phyloP scores from a whole-genome alignment of 2,329 filamentous ascomycete species.

The Diaporthe citrichinensis region DNA sequence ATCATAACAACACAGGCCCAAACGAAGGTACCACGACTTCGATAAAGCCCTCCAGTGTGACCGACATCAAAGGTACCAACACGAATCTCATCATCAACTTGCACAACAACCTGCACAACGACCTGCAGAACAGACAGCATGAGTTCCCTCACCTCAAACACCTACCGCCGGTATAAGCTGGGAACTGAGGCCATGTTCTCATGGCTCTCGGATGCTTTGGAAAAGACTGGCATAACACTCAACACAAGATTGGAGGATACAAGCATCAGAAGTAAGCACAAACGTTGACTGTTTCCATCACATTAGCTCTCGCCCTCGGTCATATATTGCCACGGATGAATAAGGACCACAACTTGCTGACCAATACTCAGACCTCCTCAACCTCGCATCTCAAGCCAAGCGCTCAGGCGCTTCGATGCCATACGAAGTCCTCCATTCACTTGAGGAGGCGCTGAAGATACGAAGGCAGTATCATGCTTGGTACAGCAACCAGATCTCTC shows the following conservation, averaged over 20 bases:
- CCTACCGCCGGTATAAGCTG: neutral
- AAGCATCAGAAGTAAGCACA: neutral
- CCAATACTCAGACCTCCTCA: neutral
- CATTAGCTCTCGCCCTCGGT: neutral
- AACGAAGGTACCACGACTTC: too few relatives aligned
- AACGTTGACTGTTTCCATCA: too few relatives aligned
- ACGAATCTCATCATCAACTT: too few relatives aligned
- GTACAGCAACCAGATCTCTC: neutral
- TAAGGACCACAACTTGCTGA: neutral
- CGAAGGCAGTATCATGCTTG: slow-evolving; percentile 9
- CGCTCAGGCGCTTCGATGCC: neutral
- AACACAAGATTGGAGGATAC: neutral
- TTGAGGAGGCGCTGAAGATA: slow-evolving; percentile 3
- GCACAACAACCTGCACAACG: too few relatives aligned
- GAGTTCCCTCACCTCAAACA: neutral
- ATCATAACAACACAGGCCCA: neutral
- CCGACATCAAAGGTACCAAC: too few relatives aligned
- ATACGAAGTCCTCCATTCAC: neutral
- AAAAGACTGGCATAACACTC: neutral
- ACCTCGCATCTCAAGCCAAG: neutral
- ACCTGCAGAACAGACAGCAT: neutral
- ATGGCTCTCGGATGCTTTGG: neutral
- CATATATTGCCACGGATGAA: neutral
- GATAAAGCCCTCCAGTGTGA: neutral
- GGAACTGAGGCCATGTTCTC: neutral